Base-by-base conservation (phyloP, 2,329 filamentous ascomycete species). In the Cladorrhinum sp. region DNA sequence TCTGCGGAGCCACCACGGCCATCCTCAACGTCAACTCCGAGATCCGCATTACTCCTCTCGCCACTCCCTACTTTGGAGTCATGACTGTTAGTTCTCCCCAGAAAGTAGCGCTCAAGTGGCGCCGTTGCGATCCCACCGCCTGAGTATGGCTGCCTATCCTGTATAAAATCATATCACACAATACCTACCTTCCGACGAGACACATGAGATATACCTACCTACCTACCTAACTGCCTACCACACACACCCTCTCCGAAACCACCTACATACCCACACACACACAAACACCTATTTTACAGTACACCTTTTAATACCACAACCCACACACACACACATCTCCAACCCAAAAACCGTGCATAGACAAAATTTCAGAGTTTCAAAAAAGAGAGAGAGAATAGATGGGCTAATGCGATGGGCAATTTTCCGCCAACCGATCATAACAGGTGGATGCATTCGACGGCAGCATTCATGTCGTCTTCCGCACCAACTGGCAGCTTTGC, bases 11-110 rank as follows among this genome's bases (percentile, higher is more conserved):
- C 57, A 62, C 60, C 32, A 67, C 66, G 2, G 67, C 68, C 50
- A 67, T 70, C 58, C 65, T 70, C 58, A 70, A 70, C 59, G 67
- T 70, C 62, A 69, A 70, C 66, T 70, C 67, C 25, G 67, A 70
- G 53, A 64, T 70, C 57, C 66, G 68, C 63, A 67, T 70, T 62
- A 66, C 62, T 38, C 68, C 68, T 52, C 62, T 66, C 24, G 65
- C 60, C 53, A 68, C 64, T 60, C 60, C 64, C n/a, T 55, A 62
- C 38, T 64, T 62, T 61, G 67, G 68, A 18, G 60, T 63, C 58
- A 70, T 70, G 67, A 69, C 68, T 55, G 68, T 70, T 64, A 64
- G 68, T 53, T 13, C 45, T 50, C 62, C 65, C 60, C 50, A 57
- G 16, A 61, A 25, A 13, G 38, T 59, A 23, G 36, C 5, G 51